A percentile compares a stretch with the other conserved stretches of the same genome.
Evolutionary conservation across 331 rosid species (phyloP).

Genomic region (Malus hybrid): DNA sequence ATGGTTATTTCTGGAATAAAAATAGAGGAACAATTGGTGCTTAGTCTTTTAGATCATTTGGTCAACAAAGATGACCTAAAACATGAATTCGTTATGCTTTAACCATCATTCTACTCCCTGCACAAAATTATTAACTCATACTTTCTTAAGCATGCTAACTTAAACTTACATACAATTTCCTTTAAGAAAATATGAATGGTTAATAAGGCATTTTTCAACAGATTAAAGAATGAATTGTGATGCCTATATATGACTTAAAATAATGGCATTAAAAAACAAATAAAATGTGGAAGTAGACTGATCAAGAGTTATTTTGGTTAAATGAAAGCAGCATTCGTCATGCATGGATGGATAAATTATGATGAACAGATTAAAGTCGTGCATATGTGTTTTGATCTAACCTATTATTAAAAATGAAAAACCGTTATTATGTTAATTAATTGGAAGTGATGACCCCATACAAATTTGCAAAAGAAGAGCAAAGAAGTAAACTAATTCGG

Average conservation of each 20-base stretch:
- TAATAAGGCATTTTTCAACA: not conserved
- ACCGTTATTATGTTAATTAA: too few species aligned
- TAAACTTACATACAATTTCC: not conserved
- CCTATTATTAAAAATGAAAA: not conserved
- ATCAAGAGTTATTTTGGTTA: not conserved
- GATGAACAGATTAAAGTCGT: not conserved
- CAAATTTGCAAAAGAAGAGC: too few species aligned
- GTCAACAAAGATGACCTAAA: not conserved
- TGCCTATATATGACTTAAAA: not conserved
- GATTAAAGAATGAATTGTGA: too few species aligned
- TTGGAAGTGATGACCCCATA: too few species aligned
- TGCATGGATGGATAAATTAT: not conserved
- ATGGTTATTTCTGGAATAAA: not conserved
- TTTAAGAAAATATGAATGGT: not conserved
- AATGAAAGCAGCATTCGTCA: not conserved
- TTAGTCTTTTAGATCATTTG: too few species aligned
- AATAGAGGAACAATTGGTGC: not conserved
- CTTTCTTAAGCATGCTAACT: not conserved
- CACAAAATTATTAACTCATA: not conserved
- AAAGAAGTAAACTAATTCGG: too few species aligned
- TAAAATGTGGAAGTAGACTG: not conserved
- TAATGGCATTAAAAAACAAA: too few species aligned
- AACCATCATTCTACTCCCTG: too few species aligned
- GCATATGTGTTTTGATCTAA: not conserved
- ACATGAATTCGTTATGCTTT: not conserved